Evolutionary conservation across 2,329 filamentous ascomycete species (phyloP).

Genomic region (Colletotrichum cuscutae): DNA sequence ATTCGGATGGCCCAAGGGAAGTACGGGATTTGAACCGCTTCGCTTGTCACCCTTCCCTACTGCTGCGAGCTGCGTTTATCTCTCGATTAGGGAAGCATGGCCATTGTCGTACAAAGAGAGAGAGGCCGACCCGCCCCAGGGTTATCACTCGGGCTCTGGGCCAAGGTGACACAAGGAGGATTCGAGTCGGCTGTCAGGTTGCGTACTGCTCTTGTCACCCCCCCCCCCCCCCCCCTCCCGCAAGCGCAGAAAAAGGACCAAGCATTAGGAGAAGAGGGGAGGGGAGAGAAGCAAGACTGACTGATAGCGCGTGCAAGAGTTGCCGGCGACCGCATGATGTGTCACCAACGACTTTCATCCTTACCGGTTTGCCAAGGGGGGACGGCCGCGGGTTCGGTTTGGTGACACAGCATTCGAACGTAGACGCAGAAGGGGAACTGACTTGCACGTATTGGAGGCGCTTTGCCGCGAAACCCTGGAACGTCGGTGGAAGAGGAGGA

Average conservation of each 20-base stretch:
- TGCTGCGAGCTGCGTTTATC: slow-evolving; percentile 6
- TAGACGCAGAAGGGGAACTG: not conserved
- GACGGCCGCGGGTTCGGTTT: not conserved
- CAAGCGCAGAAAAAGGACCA: not conserved
- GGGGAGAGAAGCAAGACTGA: too few species aligned
- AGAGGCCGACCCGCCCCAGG: too few species aligned
- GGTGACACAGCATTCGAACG: not conserved
- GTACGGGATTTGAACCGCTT: slow-evolving; percentile 1
- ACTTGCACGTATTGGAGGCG: not conserved
- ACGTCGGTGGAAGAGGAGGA: not conserved
- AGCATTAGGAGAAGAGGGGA: too few species aligned
- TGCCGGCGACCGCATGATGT: not conserved
- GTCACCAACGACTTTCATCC: not conserved
- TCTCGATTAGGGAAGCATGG: slow-evolving; percentile 8
- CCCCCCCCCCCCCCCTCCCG: too few species aligned
- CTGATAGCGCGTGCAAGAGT: not conserved
- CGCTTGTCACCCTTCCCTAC: not conserved
- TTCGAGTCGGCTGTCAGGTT: not conserved
- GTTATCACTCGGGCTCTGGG: not conserved
- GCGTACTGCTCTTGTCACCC: not conserved
- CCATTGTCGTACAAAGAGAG: slow-evolving; percentile 8
- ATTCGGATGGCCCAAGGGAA: not conserved
- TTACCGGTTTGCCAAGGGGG: not conserved
- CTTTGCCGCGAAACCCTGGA: not conserved
- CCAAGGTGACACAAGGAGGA: slow-evolving; percentile 8